These are phyloP conservation scores for Suhomyces pyralidae DNA, from an alignment of 805 yeast genomes.

Conservation along the genomic window DNA sequence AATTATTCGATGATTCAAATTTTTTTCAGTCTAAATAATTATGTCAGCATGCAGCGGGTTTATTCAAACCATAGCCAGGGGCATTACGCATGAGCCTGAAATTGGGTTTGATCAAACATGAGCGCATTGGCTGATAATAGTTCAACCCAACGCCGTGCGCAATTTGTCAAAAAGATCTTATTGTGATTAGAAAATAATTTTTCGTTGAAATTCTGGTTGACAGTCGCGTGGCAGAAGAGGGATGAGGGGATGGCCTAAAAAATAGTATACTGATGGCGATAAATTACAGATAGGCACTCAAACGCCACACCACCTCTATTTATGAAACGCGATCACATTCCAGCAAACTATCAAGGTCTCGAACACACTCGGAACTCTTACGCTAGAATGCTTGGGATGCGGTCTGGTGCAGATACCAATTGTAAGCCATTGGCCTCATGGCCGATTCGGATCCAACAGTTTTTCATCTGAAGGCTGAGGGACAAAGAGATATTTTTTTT, in stretches of 20 bases:
- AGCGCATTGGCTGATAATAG: not conserved
- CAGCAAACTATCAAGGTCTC: not conserved
- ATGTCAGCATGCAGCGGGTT: not conserved
- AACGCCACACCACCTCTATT: not conserved
- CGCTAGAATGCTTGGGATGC: not conserved
- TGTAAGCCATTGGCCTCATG: not conserved
- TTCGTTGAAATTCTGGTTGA: not conserved
- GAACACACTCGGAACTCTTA: not conserved
- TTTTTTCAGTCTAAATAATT: not conserved
- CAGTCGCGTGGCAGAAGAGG: not conserved
- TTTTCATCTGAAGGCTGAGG: not conserved
- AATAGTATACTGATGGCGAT: not conserved
- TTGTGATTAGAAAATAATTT: not conserved
- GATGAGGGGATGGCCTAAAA: not conserved
- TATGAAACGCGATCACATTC: not conserved
- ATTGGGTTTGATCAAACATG: not conserved
- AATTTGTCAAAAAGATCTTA: not conserved
- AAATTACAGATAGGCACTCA: not conserved
- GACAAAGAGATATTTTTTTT: not conserved
- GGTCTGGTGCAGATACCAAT: not conserved
- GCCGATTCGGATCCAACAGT: not conserved
- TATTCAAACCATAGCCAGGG: not conserved
- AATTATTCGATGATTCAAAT: not conserved
- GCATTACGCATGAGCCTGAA: not conserved
- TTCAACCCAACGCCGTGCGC: not conserved